Base-by-base conservation (phyloP, 2,329 filamentous ascomycete genomes). In the Ophiostoma fasciatum region DNA sequence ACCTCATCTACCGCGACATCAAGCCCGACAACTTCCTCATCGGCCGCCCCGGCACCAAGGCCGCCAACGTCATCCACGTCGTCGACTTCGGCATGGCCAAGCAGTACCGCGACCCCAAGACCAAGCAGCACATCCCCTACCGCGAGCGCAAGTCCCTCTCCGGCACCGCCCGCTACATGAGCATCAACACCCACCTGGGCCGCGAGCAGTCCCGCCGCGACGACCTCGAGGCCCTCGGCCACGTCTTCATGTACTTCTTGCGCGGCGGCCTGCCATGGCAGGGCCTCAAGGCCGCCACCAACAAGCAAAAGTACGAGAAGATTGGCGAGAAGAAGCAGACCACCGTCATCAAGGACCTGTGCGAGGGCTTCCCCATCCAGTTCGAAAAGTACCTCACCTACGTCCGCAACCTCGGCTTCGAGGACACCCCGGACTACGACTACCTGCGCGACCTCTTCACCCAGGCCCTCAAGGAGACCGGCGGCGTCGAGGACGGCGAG, bases 321-420 rank as follows among this genome's bases (percentile, higher is more conserved):
- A 98, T 98, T 60, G 90, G 90, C 31, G 88, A 98, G 68, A 96
- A 98, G 79, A 98, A 98, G 68, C 90, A 96, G 64, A 94, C 88
- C 0, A 96, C 90, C 17, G 74, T 75, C 5, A 92, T 98, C 63
- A 94, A 94, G 64, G 90, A 98, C 51, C 74, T 98, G 13, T 96
- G 88, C 56, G 87, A 94, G 49, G 81, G 84, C 35, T 96, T 93
- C 61, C 88, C 90, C 46, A 83, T 94, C 56, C 87, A 98, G 61
- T 93, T 98, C 59, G 92, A 81, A 66, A 92, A 94, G 61, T 98
- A 98, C 59, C 67, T 98, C 38, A 93, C 79, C 47, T 96, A 98
- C 51, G 90, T 96, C 39, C 83, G 90, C 46, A 96, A 96, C 60
- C 77, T 98, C 33, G 90, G 90, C 39, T 98, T 98, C 54, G 90